Evolutionary conservation across 1,284 basidiomycete species (phyloP).

Genomic region (Singerocomus inundabilis): DNA sequence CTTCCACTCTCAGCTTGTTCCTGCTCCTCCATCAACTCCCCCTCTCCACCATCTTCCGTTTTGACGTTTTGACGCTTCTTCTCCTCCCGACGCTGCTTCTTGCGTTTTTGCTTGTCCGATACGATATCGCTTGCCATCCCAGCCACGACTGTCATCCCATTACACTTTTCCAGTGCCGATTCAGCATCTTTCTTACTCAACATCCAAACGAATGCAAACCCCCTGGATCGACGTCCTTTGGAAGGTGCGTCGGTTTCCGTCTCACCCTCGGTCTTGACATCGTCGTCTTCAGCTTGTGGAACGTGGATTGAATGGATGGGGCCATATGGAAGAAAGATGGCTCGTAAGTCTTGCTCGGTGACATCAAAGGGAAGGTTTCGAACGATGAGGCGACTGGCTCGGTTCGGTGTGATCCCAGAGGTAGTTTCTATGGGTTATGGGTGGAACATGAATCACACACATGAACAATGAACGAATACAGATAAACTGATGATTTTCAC

Average conservation of each 20-base stretch:
- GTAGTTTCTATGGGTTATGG: conserved; percentile 27
- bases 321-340: conserved; percentile 86
- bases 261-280: conserved; percentile 27
- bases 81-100: conserved; percentile 61
- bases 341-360: conserved; percentile 83
- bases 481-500: conserved; percentile 7
- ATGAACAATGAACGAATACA: not conserved
- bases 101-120: conserved; percentile 74
- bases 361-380: conserved; percentile 87
- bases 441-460: not conserved
- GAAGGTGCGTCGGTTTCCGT: conserved; percentile 28
- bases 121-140: conserved; percentile 68
- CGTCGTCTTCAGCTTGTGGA: conserved; percentile 43
- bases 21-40: conserved; percentile 38
- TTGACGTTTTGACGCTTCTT: conserved; percentile 43
- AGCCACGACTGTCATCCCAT: conserved; percentile 71
- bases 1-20: conserved; percentile 35
- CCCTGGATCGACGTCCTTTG: conserved; percentile 52
- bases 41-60: conserved; percentile 35
- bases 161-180: conserved; percentile 78
- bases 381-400: conserved; percentile 84
- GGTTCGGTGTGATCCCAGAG: conserved; percentile 38
- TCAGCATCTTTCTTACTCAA: conserved; percentile 85
- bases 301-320: conserved; percentile 87
- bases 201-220: conserved; percentile 98